Conservation (phyloP, 2,329 filamentous ascomycete genomes). For the Westerdykella ornata region DNA sequence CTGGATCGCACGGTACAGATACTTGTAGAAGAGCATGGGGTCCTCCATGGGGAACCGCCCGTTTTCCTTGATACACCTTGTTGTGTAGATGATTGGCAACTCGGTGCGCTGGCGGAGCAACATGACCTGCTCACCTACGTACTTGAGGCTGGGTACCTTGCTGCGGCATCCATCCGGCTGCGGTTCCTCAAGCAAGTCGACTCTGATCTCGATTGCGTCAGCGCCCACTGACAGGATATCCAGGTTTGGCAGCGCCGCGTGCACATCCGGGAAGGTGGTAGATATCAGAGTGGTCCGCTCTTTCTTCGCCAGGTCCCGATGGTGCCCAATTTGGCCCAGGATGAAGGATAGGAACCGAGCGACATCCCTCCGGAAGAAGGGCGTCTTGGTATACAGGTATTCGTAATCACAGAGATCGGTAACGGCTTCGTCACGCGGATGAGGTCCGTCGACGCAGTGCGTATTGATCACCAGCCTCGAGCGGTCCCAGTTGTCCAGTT, state of each 20-base stretch:
- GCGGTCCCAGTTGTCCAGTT: constrained; percentile 52
- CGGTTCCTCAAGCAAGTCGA: constrained; percentile 72
- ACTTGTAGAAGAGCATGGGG: constrained; percentile 66
- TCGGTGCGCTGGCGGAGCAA: constrained; percentile 75
- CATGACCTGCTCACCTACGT: constrained; percentile 83
- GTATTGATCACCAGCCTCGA: constrained; percentile 66
- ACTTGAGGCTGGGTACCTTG: constrained; percentile 67
- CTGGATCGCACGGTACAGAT: constrained; percentile 75
- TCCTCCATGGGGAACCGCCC: constrained; percentile 80
- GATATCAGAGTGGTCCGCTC: constrained; percentile 77
- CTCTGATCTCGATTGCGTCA: constrained; percentile 77
- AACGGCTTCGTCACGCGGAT: constrained; percentile 57
- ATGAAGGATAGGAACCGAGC: constrained; percentile 74
- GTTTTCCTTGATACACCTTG: constrained; percentile 73
- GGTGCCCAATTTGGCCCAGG: constrained; percentile 70
- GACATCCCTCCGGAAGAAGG: constrained; percentile 68
- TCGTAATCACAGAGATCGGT: constrained; percentile 74
- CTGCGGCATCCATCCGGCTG: constrained; percentile 56
- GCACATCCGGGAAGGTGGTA: constrained; percentile 81
- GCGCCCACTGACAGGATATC: constrained; percentile 82
- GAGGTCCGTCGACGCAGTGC: constrained; percentile 61
- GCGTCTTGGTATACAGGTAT: constrained; percentile 69
- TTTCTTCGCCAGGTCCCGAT: constrained; percentile 71
- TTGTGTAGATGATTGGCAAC: constrained; percentile 85
- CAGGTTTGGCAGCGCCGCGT: constrained; percentile 72